Evolutionary conservation across 2,329 filamentous ascomycete genomes (phyloP).

Genomic region (Neofusicoccum sp.): DNA sequence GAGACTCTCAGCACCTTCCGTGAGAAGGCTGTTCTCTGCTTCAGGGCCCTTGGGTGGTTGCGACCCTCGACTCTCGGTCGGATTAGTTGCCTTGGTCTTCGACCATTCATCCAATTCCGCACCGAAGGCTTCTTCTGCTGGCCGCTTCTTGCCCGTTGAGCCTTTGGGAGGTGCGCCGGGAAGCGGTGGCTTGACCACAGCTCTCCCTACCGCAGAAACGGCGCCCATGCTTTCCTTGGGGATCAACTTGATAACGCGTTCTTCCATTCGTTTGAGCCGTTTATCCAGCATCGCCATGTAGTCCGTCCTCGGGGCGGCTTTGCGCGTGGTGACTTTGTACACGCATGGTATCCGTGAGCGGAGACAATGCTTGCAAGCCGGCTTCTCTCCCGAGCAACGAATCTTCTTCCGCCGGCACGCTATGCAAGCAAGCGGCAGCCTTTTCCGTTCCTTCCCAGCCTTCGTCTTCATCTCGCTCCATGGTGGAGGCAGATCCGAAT

Average conservation of each 20-base stretch:
- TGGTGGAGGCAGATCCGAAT: slow-evolving; percentile 41
- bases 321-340: slow-evolving; percentile 94
- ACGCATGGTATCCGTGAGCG: slow-evolving; percentile 93
- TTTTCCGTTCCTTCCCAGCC: slow-evolving; percentile 93
- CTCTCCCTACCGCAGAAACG: slow-evolving; percentile 70
- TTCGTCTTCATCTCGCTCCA: slow-evolving; percentile 60
- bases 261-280: slow-evolving; percentile 93
- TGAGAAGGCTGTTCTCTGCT: slow-evolving; percentile 76
- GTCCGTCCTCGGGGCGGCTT: slow-evolving; percentile 91
- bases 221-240: slow-evolving; percentile 80
- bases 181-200: slow-evolving; percentile 79
- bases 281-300: slow-evolving; percentile 99
- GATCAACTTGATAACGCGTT: slow-evolving; percentile 93
- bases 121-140: slow-evolving; percentile 84
- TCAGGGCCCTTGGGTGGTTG: slow-evolving; percentile 56
- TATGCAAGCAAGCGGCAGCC: slow-evolving; percentile 90
- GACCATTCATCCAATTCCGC: slow-evolving; percentile 82
- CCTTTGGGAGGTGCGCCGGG: slow-evolving; percentile 60
- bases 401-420: slow-evolving; percentile 97
- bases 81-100: slow-evolving; percentile 56
- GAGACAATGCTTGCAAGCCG: slow-evolving; percentile 93
- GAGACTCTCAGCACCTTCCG: slow-evolving; percentile 79
- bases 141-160: slow-evolving; percentile 72
- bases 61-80: slow-evolving; percentile 43
- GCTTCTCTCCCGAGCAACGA: slow-evolving; percentile 95